Evolutionary conservation across 225 moss, liverwort and hornwort species (phyloP), one percentile per base, ranked within the genome.

Genomic region (Neckera pumila): DNA sequence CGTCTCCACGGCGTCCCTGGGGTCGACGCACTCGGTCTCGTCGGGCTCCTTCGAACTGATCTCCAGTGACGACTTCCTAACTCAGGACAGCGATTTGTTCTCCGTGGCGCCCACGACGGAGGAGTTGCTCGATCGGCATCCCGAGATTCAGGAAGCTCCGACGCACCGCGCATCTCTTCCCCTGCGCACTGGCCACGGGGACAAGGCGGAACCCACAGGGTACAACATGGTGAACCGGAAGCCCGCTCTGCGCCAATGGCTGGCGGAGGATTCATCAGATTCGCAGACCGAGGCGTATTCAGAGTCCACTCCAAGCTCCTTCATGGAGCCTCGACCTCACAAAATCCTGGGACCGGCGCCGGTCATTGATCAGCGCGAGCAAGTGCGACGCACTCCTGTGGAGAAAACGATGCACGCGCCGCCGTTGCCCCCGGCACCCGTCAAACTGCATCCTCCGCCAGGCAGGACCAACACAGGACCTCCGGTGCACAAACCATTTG

Each of bases 1-100:
- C 22, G 58, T 43, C 60, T 87, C 91, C 43, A 75, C 84, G 82
- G 58, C 73, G 23, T 92, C 90, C 3, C 45, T 89, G 22, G 87
- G 76, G 49, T 93, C 92, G 26, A 83, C 65, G 58, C 88, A 79
- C 83, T 90, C 90, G 1, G 81, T 63, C 2, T 87, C 89, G 8
- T 91, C 88, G 7, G 75, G 82, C 33, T 91, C 91, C 17, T 89
- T 87, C 61, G 89, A 71, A 31, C 15, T 81, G 13, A 42, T 58
- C 42, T 91, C 89, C 33, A 88, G 85, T 66, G 93, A 93, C 69
- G 91, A 87, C 17, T 91, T 90, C 83, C 89, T 82, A 80, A 93
- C 90, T 58, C 93, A 92, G 57, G 88, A 90, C 60, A 90, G 92
- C 63, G 92, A 92, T 75, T 34, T 77, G 11, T 78, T 86, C 69